phyloP scores from a whole-genome alignment of 73 alveolate species.

The Paramecium caudatum region DNA sequence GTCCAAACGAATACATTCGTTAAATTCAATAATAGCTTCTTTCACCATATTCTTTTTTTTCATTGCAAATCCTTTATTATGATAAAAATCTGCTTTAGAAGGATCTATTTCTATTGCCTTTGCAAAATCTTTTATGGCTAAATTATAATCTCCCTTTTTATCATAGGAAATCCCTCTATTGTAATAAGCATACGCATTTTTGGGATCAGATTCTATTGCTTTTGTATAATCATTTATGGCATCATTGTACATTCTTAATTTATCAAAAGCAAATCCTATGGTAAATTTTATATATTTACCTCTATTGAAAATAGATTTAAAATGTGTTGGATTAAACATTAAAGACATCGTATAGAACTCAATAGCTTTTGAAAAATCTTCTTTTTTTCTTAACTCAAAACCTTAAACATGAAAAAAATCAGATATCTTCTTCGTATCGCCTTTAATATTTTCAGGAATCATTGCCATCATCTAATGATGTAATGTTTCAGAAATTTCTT shows the following conservation, averaged over 20 bases:
- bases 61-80: constrained; percentile 97
- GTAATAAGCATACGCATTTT: constrained; percentile 96
- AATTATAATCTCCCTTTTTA: constrained; percentile 93
- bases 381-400: constrained; percentile 86
- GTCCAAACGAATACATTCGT: constrained; percentile 91
- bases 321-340: constrained; percentile 84
- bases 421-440: constrained; percentile 79
- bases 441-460: constrained; percentile 45
- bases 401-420: constrained; percentile 86
- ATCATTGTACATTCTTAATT: constrained; percentile 93
- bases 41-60: constrained; percentile 92
- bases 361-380: constrained; percentile 84
- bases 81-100: constrained; percentile 97
- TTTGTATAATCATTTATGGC: constrained; percentile 94
- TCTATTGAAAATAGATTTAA: constrained; percentile 91
- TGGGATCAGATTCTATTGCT: constrained; percentile 96
- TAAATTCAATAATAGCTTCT: constrained; percentile 95
- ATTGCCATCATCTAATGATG: neutral
- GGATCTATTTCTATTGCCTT: constrained; percentile 95
- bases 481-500: constrained; percentile 19
- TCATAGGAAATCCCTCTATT: constrained; percentile 98
- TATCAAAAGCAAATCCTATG: constrained; percentile 95
- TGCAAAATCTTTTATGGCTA: constrained; percentile 94
- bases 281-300: constrained; percentile 40
- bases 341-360: constrained; percentile 85